phyloP scores from a whole-genome alignment of 1,284 basidiomycete genomes.

The Papiliotrema fonsecae region DNA sequence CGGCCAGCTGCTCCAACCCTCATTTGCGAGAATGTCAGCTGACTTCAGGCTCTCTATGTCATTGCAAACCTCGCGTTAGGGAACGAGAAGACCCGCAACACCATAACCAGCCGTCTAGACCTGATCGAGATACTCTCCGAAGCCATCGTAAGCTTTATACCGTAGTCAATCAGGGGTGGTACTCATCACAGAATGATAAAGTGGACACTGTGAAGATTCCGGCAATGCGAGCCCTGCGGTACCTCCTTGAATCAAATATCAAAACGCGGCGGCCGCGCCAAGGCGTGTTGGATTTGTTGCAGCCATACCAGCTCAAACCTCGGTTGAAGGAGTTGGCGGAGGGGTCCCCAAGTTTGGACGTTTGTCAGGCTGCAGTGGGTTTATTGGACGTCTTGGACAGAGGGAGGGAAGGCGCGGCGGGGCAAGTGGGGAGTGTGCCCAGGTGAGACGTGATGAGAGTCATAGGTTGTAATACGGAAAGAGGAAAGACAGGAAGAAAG shows the following conservation, averaged over 20 bases:
- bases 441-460: neutral
- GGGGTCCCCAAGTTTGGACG: constrained; percentile 19
- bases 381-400: constrained; percentile 33
- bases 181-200: constrained; percentile 25
- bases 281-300: constrained; percentile 34
- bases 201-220: constrained; percentile 33
- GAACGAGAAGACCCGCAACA: constrained; percentile 29
- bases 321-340: constrained; percentile 31
- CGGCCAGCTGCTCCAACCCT: no score
- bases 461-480: neutral
- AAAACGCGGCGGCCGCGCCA: constrained; percentile 31
- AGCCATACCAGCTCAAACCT: constrained; percentile 35
- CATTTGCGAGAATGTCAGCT: neutral
- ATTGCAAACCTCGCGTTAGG: constrained; percentile 43
- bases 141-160: constrained; percentile 34
- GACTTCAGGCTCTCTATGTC: constrained; percentile 27
- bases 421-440: neutral
- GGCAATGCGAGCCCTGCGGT: constrained; percentile 33
- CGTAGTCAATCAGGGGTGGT: no score
- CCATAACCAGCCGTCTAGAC: constrained; percentile 25
- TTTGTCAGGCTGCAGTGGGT: constrained; percentile 18
- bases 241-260: constrained; percentile 39
- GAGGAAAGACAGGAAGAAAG: neutral
- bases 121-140: constrained; percentile 34
- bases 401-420: constrained; percentile 11